Conservation (phyloP, 2,329 filamentous ascomycete species). For the Microdochium trichocladiopsis region DNA sequence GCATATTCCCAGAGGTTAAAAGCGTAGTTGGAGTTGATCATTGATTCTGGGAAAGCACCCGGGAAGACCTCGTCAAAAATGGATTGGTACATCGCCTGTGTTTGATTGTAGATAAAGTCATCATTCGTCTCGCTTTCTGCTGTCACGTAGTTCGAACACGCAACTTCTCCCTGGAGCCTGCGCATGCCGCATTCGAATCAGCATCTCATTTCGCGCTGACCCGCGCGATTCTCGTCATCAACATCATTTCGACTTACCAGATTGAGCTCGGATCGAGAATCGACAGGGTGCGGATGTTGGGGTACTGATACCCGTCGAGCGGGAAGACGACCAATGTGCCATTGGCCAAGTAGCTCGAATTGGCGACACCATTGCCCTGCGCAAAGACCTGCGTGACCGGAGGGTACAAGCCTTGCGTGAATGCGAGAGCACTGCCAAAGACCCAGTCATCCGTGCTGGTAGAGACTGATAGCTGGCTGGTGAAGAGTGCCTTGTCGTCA, state of each 20-base stretch:
- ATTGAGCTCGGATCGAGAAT: conserved; percentile 34
- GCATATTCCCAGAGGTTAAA: conserved; percentile 49
- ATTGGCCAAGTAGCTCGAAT: conserved; percentile 49
- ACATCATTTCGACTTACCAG: conserved; percentile 26
- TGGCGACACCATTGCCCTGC: conserved; percentile 22
- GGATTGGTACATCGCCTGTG: conserved; percentile 30
- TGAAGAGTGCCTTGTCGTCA: conserved; percentile 36
- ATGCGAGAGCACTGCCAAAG: conserved; percentile 64
- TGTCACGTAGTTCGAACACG: conserved; percentile 28
- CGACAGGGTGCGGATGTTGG: conserved; percentile 53
- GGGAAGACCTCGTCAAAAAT: conserved; percentile 31
- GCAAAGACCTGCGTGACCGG: conserved; percentile 41
- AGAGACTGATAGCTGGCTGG: conserved; percentile 34
- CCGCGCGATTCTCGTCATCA: neutral
- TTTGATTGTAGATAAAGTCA: conserved; percentile 12
- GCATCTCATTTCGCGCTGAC: neutral
- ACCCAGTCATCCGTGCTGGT: conserved; percentile 39
- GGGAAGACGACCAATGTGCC: conserved; percentile 57
- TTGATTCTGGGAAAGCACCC: conserved; percentile 22
- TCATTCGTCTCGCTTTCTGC: conserved; percentile 20
- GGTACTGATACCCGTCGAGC: conserved; percentile 73
- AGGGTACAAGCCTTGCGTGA: conserved; percentile 81
- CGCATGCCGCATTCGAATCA: neutral
- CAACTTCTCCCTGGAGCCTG: conserved; percentile 29
- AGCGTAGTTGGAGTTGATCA: conserved; percentile 39